A percentile compares a stretch with the other conserved stretches of the same genome.
Conservation (phyloP, 2,329 filamentous ascomycete genomes). For the Thelonectria blattea region DNA sequence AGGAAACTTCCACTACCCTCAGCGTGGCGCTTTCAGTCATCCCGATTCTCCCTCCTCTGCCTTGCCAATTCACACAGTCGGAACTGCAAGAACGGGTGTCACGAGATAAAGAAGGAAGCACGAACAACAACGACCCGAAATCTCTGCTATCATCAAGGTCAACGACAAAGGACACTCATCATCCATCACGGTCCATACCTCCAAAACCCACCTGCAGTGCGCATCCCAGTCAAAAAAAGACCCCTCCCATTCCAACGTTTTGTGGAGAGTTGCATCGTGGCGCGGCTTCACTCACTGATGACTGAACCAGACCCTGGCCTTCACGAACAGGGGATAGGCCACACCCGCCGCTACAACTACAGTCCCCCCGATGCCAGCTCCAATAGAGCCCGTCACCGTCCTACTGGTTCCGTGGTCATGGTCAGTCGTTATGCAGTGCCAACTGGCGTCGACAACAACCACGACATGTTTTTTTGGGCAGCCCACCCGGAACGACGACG, state of each 20-base stretch:
- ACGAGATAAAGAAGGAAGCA: not conserved
- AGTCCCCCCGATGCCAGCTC: not conserved
- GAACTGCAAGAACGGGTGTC: not conserved
- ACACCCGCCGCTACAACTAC: not conserved
- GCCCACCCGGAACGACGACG: not conserved
- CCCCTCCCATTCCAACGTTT: constrained; percentile 10
- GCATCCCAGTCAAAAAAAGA: not conserved
- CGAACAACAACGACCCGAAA: too few relatives aligned
- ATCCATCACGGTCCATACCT: not conserved
- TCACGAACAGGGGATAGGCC: constrained; percentile 4
- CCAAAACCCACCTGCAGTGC: not conserved
- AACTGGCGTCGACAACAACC: constrained; percentile 14
- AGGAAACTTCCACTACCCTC: not conserved
- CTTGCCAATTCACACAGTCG: not conserved
- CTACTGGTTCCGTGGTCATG: constrained; percentile 8
- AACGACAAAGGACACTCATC: too few relatives aligned
- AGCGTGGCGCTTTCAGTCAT: constrained; percentile 3
- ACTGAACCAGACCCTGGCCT: constrained; percentile 7
- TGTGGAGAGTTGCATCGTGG: constrained; percentile 19
- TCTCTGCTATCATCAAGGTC: too few relatives aligned
- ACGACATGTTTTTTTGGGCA: not conserved
- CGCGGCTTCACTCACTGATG: constrained; percentile 17
- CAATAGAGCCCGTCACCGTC: constrained; percentile 2
- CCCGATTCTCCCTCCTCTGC: not conserved
- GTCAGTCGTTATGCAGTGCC: constrained; percentile 17